These are phyloP conservation scores for Halocafeteria seosinensis DNA, from an alignment of 108 stramenopile species.

Conservation along the genomic window DNA sequence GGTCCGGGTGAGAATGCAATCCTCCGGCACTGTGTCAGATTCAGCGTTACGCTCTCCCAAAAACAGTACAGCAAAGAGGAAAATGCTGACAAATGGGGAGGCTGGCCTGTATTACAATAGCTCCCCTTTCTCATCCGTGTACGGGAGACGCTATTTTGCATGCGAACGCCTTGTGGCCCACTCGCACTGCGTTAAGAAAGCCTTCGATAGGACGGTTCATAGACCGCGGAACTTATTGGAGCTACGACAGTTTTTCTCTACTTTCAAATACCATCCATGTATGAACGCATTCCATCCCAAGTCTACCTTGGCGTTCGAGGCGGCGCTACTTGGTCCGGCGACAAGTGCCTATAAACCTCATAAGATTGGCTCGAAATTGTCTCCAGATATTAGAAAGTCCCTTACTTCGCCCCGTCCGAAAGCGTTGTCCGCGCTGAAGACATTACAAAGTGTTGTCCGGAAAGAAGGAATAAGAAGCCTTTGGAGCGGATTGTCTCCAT, in stretches of 20 bases:
- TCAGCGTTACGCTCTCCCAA: not conserved
- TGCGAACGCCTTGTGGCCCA: not conserved
- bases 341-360: not conserved
- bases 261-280: not conserved
- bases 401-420: not conserved
- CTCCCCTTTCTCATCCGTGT: not conserved
- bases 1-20: constrained; percentile 6
- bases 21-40: not conserved
- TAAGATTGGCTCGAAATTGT: not conserved
- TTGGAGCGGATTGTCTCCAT: constrained; percentile 26
- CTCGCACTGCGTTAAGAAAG: not conserved
- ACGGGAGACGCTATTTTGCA: not conserved
- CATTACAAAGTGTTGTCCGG: constrained; percentile 19
- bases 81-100: not conserved
- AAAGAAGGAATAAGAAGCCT: constrained; percentile 30
- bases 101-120: not conserved
- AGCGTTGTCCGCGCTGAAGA: constrained; percentile 1
- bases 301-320: not conserved
- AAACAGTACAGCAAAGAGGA: not conserved
- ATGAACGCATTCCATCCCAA: not conserved
- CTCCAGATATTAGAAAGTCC: not conserved
- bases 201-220: too few relatives aligned
- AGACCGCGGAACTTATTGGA: not conserved
- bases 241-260: not conserved
- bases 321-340: not conserved